phyloP scores from a whole-genome alignment of 345 rosid genomes.

The Punica granatum region DNA sequence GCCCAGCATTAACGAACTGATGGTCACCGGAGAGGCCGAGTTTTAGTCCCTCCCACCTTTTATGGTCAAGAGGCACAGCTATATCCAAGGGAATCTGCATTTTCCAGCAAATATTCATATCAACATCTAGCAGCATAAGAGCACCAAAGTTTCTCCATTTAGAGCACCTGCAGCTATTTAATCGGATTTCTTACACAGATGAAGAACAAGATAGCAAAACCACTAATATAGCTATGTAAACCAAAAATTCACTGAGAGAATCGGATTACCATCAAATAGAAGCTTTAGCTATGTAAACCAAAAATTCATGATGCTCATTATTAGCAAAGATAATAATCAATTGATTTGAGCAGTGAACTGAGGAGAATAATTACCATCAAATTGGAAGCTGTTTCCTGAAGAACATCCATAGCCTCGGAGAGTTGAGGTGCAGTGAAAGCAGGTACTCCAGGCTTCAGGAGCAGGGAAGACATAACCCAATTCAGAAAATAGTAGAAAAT shows the following conservation, averaged over 20 bases:
- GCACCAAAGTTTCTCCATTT: background rate
- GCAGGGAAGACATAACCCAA: constrained; percentile 43
- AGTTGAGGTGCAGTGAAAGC: constrained; percentile 75
- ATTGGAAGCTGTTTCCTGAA: constrained; percentile 42
- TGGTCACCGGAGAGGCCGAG: constrained; percentile 84
- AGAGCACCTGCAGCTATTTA: background rate
- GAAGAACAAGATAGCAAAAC: background rate
- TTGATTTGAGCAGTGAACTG: too few relatives aligned
- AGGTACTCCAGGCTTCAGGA: constrained; percentile 77
- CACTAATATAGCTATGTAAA: background rate
- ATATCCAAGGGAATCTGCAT: constrained; percentile 65
- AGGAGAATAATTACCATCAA: constrained; percentile 32
- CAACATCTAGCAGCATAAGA: background rate
- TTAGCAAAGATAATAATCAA: background rate
- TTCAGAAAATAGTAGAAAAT: constrained; percentile 38
- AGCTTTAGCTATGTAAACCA: background rate
- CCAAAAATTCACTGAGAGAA: background rate
- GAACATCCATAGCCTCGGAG: constrained; percentile 79
- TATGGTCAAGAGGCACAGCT: constrained; percentile 47
- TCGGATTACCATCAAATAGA: too few relatives aligned
- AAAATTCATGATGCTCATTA: background rate
- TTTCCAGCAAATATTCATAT: constrained; percentile 2
- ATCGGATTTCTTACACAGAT: background rate
- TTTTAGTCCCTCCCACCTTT: constrained; percentile 35
- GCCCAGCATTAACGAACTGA: constrained; percentile 78